Base-by-base conservation (phyloP, 2,329 filamentous ascomycete genomes). In the Daldinia sp. region DNA sequence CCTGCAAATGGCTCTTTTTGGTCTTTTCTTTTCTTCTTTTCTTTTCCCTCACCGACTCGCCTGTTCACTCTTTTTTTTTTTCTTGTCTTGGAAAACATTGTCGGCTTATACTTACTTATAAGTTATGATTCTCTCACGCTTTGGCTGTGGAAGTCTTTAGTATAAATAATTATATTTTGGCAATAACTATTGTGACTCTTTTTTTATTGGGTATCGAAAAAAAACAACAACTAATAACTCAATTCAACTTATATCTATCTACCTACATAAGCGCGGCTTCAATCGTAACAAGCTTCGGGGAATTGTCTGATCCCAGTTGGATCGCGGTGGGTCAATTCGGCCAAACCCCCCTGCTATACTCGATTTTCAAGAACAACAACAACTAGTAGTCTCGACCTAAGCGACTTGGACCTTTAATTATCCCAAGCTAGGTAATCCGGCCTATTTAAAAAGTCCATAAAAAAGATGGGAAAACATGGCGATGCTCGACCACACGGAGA, bases 21-120 rank as follows among this genome's bases (percentile, higher is more conserved):
- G 6, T 54, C 33, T 9, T 10, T 9, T 55, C 26, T 26, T 37
- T 44, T 39, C 30, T 28, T 56, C 23, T 30, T 15, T 41, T 50
- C 26, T 26, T 37, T 51, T 33, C 18, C 41, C 55, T 68, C 65
- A 68, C 65, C 61, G 64, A 70, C 64, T 60, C 51, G 23, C 35
- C 20, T 50, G 18, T 26, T 37, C 42, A 4, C 15, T 10, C 33
- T 35, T 10, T 35, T 6, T 33, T 33, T 7, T 6, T 35, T 35
- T 35, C 33, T 54, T 39, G 46, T 33, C 26, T 51, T 51, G 18
- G 15, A 51, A n/a, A 23, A 5, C 37, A 10, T 10, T 33, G 6
- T 51, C 28, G 9, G 33, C 15, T 33, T 51, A 42, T 42, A 6
- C 3, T 50, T 63, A 28, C 28, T 30, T 61, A 58, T 61, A 60